phyloP scores from a whole-genome alignment of 441 rosid genomes.

The Aquilaria agallochum region DNA sequence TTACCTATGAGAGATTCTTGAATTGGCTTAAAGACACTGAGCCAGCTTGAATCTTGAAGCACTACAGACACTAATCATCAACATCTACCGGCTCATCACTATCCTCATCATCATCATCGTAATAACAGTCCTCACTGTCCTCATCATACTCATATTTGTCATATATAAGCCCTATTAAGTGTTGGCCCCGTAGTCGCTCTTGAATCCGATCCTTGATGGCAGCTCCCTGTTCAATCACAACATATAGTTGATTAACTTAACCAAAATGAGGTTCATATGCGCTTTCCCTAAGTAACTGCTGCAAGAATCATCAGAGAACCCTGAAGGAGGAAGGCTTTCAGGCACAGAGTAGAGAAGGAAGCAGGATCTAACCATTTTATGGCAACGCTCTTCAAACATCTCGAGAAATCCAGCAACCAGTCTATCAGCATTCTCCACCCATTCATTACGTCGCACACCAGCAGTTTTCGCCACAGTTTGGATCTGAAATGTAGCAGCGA shows the following conservation, averaged over 20 bases:
- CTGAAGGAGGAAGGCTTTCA: not conserved
- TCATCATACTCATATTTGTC: constrained; percentile 33
- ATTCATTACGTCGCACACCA: constrained; percentile 52
- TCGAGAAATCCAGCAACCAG: constrained; percentile 90
- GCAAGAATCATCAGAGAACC: too few species aligned
- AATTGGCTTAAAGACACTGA: too few species aligned
- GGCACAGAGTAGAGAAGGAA: not conserved
- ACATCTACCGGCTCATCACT: not conserved
- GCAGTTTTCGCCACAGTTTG: constrained; percentile 66
- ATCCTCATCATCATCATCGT: constrained; percentile 30
- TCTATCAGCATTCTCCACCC: constrained; percentile 93
- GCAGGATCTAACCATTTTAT: constrained; percentile 64
- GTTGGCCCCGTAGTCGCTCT: constrained; percentile 50
- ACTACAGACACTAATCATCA: too few species aligned
- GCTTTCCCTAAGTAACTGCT: too few species aligned
- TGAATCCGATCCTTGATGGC: constrained; percentile 82
- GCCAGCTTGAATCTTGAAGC: too few species aligned
- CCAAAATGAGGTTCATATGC: too few species aligned
- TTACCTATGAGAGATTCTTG: too few species aligned
- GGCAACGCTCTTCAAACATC: constrained; percentile 94
- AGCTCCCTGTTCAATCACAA: constrained; percentile 45
- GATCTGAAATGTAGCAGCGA: constrained; percentile 36
- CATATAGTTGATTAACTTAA: not conserved
- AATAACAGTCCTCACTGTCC: constrained; percentile 25
- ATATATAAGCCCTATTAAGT: constrained; percentile 25